A percentile compares a stretch with the other conserved stretches of the same genome.
phyloP scores from a whole-genome alignment of 1,139 yeast species.

The Candida sp. region DNA sequence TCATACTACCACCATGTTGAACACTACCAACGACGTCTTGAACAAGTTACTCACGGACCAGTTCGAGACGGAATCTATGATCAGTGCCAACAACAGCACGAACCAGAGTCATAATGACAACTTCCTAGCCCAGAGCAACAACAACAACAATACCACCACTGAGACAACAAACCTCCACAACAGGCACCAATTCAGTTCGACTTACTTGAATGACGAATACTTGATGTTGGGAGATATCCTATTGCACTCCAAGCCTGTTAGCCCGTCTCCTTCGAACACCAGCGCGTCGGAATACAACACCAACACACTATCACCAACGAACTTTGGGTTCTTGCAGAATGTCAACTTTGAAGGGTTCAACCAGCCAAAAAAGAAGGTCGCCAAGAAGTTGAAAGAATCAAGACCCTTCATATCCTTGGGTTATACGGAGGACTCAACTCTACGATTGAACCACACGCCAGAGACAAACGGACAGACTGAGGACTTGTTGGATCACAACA shows the following conservation, averaged over 20 bases:
- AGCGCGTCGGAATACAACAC: constrained; percentile 27
- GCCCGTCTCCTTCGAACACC: constrained; percentile 47
- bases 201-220: constrained; percentile 59
- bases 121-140: not conserved
- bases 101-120: constrained; percentile 2
- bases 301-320: constrained; percentile 19
- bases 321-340: constrained; percentile 10
- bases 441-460: constrained; percentile 13
- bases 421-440: constrained; percentile 19
- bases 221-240: constrained; percentile 60
- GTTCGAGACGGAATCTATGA: constrained; percentile 10
- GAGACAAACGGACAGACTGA: constrained; percentile 17
- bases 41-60: constrained; percentile 25
- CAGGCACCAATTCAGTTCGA: constrained; percentile 24
- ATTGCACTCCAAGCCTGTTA: constrained; percentile 53
- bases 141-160: too few species aligned
- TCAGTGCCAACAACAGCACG: constrained; percentile 4
- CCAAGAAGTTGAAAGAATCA: constrained; percentile 31
- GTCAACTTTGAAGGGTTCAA: constrained; percentile 13
- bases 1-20: constrained; percentile 26
- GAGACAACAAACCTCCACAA: not conserved
- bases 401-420: constrained; percentile 51
- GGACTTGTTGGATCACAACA: constrained; percentile 18
- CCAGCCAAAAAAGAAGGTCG: constrained; percentile 18
- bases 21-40: constrained; percentile 46